Evolutionary conservation across 2,329 filamentous ascomycete genomes (phyloP).

Genomic region (Hypoxylon sp.): DNA sequence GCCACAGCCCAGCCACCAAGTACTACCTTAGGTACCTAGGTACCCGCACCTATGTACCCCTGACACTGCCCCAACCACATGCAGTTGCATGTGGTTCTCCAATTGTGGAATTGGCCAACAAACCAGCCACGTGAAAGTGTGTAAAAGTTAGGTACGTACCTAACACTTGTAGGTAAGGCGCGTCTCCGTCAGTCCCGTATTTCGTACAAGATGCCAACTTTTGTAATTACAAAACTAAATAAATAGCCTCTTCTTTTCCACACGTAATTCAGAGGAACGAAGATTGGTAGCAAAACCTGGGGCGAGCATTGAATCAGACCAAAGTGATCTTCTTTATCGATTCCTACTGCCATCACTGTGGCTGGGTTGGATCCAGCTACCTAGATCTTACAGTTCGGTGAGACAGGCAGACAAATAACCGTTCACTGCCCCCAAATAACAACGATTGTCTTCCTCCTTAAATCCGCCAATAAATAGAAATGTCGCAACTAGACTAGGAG

Average conservation of each 20-base stretch:
- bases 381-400: conserved; percentile 8
- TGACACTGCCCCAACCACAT: not conserved
- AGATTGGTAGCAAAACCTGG: conserved; percentile 6
- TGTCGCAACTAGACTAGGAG: conserved; percentile 20
- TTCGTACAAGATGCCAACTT: conserved; percentile 16
- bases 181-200: conserved; percentile 29
- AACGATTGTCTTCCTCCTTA: not conserved
- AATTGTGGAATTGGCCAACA: conserved; percentile 8
- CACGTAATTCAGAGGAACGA: conserved; percentile 16
- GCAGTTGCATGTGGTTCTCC: not conserved
- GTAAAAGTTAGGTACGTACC: conserved; percentile 8
- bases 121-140: conserved; percentile 5
- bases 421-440: conserved; percentile 15
- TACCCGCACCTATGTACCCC: not conserved
- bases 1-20: conserved; percentile 3
- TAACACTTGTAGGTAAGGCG: conserved; percentile 7
- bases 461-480: conserved; percentile 26
- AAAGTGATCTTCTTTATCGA: not conserved
- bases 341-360: conserved; percentile 19
- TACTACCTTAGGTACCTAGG: no score
- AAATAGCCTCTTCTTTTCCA: conserved; percentile 1
- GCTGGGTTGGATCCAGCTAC: conserved; percentile 17
- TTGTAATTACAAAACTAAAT: conserved; percentile 13
- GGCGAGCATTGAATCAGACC: conserved; percentile 2
- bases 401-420: conserved; percentile 31